phyloP scores from a whole-genome alignment of 345 rosid species.

The Eucalyptus brandiana region DNA sequence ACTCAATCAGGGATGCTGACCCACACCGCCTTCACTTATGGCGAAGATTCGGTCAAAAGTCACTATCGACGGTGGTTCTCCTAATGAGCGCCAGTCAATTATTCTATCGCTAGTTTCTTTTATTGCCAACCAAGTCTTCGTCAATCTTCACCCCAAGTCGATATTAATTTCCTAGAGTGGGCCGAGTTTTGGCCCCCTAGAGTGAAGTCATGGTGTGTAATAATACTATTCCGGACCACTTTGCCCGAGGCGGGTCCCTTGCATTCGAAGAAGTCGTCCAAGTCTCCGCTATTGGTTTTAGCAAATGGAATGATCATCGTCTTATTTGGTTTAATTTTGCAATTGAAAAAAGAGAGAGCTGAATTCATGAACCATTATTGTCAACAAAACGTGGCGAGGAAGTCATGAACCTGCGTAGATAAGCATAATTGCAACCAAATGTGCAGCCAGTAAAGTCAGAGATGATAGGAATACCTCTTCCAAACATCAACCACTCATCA shows the following conservation, averaged over 20 bases:
- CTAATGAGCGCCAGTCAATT: accelerated
- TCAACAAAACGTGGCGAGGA: not conserved
- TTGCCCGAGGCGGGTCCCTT: not conserved
- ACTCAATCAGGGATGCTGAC: accelerated
- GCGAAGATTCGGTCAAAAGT: accelerated
- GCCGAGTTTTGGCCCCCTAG: not conserved
- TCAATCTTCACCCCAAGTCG: not conserved
- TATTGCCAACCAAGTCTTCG: not conserved
- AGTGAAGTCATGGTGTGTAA: not conserved
- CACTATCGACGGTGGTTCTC: not conserved
- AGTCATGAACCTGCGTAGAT: not conserved
- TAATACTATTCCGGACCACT: too few species aligned
- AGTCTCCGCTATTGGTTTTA: not conserved
- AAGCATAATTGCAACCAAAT: not conserved
- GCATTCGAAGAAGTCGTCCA: too few species aligned
- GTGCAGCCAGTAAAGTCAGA: not conserved
- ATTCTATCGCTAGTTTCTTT: not conserved
- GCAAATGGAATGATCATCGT: not conserved
- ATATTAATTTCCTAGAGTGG: not conserved
- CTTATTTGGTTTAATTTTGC: not conserved
- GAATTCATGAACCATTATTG: not conserved
- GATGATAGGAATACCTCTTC: not conserved
- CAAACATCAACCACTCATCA: not conserved
- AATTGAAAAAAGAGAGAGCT: too few species aligned
- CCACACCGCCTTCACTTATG: too few species aligned